These are phyloP conservation scores for Scedosporium dehoogii DNA, from an alignment of 2,329 filamentous ascomycete genomes.

Conservation along the genomic window DNA sequence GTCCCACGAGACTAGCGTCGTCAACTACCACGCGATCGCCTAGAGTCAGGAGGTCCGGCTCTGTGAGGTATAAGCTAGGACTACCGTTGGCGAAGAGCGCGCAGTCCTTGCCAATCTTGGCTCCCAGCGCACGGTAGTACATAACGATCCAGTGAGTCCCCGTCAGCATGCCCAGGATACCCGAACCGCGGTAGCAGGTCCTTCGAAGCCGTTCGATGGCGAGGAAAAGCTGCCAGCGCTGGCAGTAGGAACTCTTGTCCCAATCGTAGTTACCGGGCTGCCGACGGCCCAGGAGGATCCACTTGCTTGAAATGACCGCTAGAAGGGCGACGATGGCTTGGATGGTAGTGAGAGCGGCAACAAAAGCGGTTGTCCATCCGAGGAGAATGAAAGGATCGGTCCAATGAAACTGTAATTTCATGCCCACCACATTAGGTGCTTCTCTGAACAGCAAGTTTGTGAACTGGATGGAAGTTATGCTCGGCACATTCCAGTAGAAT, in stretches of 20 bases:
- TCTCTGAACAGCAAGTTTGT: conserved; percentile 23
- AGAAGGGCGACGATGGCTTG: conserved; percentile 32
- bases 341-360: conserved; percentile 30
- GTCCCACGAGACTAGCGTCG: conserved; percentile 44
- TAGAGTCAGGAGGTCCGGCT: conserved; percentile 44
- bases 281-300: conserved; percentile 39
- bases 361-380: conserved; percentile 25
- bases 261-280: conserved; percentile 44
- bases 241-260: conserved; percentile 46
- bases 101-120: conserved; percentile 42
- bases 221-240: conserved; percentile 47
- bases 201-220: conserved; percentile 39
- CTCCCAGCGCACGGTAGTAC: conserved; percentile 45
- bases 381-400: conserved; percentile 28
- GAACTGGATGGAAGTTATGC: conserved; percentile 36
- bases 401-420: conserved; percentile 10
- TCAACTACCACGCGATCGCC: conserved; percentile 44
- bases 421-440: conserved; percentile 11
- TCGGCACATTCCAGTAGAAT: conserved; percentile 41
- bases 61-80: conserved; percentile 44
- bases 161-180: conserved; percentile 41
- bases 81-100: conserved; percentile 43
- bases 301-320: conserved; percentile 36
- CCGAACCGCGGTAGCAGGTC: conserved; percentile 37
- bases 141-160: conserved; percentile 40